Percentiles rank a stretch among this genome's conserved stretches.
Evolutionary conservation across 768 basidiomycete species (phyloP).

Genomic region (Candolleomyces efflorescens): DNA sequence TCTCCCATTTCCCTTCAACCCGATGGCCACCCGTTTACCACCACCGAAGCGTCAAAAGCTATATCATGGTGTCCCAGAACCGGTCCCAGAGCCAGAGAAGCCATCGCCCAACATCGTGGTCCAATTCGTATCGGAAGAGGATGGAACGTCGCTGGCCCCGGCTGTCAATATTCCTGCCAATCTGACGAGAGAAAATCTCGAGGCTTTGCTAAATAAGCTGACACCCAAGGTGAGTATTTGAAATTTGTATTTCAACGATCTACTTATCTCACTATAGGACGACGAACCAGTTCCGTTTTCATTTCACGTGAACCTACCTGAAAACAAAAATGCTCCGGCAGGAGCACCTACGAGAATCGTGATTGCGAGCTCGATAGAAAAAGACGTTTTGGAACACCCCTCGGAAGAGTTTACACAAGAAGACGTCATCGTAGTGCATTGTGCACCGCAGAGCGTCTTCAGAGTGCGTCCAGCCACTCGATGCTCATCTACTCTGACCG

Average conservation of each 20-base stretch:
- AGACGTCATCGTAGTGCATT: constrained; percentile 83
- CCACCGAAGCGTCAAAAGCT: constrained; percentile 87
- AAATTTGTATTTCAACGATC: constrained; percentile 11
- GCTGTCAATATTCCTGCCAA: constrained; percentile 88
- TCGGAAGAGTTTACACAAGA: constrained; percentile 75
- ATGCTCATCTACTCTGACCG: constrained; percentile 89
- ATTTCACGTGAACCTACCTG: constrained; percentile 79
- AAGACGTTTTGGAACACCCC: constrained; percentile 72
- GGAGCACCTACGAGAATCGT: constrained; percentile 72
- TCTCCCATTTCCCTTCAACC: not conserved
- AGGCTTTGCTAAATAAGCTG: constrained; percentile 86
- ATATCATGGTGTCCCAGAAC: constrained; percentile 70
- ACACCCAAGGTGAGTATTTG: constrained; percentile 56
- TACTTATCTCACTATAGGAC: constrained; percentile 37
- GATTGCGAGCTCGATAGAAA: constrained; percentile 79
- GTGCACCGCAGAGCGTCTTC: constrained; percentile 95
- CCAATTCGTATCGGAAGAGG: constrained; percentile 89
- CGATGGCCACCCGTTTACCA: constrained; percentile 82
- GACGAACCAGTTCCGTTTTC: constrained; percentile 92
- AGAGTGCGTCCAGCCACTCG: constrained; percentile 89
- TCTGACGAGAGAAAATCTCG: constrained; percentile 76
- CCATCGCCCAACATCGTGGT: constrained; percentile 74
- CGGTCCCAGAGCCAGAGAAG: constrained; percentile 42
- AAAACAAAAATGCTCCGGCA: constrained; percentile 40
- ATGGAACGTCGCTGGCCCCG: constrained; percentile 77